Percentiles rank a stretch among this genome's conserved stretches.
Conservation (phyloP, 805 yeast genomes). For the Wickerhamomyces canadensis region DNA sequence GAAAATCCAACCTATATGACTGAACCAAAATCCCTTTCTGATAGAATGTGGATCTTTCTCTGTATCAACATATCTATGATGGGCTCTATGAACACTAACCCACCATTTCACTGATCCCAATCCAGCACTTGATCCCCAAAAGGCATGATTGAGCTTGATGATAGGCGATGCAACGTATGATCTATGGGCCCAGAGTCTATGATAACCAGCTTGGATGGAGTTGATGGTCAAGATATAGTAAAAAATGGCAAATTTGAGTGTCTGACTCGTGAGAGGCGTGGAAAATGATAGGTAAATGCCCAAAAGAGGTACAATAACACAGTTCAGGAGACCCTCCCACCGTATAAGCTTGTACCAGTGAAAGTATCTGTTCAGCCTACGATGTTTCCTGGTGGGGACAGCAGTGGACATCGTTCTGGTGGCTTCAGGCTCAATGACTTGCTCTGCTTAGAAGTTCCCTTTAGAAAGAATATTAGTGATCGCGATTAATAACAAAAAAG, state of each 20-base stretch:
- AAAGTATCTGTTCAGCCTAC: not conserved
- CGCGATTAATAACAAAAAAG: no score
- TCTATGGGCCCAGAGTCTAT: constrained; percentile 67
- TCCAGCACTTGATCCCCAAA: constrained; percentile 67
- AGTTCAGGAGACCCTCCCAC: not conserved
- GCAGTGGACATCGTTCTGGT: no score
- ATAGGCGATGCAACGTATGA: constrained; percentile 42
- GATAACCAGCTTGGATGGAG: constrained; percentile 82
- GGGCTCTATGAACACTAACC: constrained; percentile 83
- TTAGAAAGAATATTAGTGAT: no score
- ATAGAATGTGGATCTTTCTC: constrained; percentile 86
- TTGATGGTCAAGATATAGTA: constrained; percentile 58
- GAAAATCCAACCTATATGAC: constrained; percentile 87
- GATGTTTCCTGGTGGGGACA: not conserved
- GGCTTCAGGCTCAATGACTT: no score
- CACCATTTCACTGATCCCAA: constrained; percentile 74
- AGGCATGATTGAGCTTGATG: constrained; percentile 45
- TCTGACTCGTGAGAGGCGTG: constrained; percentile 41
- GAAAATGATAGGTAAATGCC: not conserved
- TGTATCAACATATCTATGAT: constrained; percentile 84
- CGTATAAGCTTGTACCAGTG: not conserved
- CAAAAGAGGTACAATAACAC: not conserved
- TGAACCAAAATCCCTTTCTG: constrained; percentile 72
- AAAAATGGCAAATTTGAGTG: constrained; percentile 46
- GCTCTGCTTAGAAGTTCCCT: no score